phyloP scores from a whole-genome alignment of 106 monocot genomes.

The Gastrodia elata region DNA sequence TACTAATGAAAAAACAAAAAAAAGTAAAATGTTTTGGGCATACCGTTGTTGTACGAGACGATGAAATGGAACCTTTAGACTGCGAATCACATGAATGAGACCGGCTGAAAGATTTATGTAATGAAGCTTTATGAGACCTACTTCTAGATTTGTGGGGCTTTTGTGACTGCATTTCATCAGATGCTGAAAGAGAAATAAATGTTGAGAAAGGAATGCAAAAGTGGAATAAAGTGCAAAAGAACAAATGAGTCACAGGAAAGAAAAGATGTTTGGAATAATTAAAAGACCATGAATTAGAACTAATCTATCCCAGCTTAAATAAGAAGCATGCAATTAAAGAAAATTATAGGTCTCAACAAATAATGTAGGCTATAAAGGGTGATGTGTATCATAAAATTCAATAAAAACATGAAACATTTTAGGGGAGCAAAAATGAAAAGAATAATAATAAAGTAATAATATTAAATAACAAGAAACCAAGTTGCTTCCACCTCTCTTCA shows the following conservation, averaged over 20 bases:
- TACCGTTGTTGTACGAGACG: conserved; percentile 41
- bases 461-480: too few relatives aligned
- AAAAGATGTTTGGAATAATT: conserved; percentile 11
- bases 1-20: background rate
- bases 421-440: background rate
- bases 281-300: conserved; percentile 1
- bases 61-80: conserved; percentile 38
- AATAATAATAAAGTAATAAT: too few relatives aligned
- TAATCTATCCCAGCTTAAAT: conserved; percentile 4
- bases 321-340: background rate
- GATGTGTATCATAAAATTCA: background rate
- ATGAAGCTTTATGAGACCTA: conserved; percentile 32
- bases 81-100: conserved; percentile 48
- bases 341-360: background rate
- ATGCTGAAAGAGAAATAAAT: conserved; percentile 28
- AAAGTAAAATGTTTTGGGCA: background rate
- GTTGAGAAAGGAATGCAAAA: background rate
- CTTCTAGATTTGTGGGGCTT: conserved; percentile 38
- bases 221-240: background rate
- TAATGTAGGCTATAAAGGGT: background rate
- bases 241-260: background rate
- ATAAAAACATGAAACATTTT: background rate
- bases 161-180: conserved; percentile 39
- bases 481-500: background rate
- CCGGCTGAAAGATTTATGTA: conserved; percentile 27